Conservation (phyloP, 768 basidiomycete genomes). For the Macrolepiota fuliginosa region DNA sequence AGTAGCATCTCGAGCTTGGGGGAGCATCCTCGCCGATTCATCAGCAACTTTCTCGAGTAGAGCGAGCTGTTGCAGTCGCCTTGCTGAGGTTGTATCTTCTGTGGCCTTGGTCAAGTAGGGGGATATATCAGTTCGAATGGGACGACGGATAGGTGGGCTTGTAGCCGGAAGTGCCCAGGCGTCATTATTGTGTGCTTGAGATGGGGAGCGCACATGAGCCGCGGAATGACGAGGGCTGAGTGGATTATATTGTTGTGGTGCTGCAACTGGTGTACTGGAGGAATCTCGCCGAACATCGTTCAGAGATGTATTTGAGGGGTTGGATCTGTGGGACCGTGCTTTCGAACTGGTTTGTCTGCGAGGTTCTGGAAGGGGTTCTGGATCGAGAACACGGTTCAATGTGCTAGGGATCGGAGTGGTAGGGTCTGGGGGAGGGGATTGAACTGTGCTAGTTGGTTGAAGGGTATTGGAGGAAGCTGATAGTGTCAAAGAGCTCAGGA, state of each 20-base stretch:
- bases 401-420: conserved; percentile 7
- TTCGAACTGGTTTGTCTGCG: not conserved
- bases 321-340: not conserved
- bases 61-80: conserved; percentile 66
- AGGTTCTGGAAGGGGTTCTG: not conserved
- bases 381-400: not conserved
- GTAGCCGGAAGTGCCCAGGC: not conserved
- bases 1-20: conserved; percentile 24
- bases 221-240: not conserved
- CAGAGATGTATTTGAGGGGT: not conserved
- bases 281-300: conserved; percentile 1
- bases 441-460: not conserved
- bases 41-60: conserved; percentile 70
- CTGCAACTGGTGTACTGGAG: conserved; percentile 4
- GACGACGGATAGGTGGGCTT: not conserved
- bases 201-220: not conserved
- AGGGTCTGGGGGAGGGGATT: conserved; percentile 3
- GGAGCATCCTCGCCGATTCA: conserved; percentile 66
- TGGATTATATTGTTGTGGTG: not conserved
- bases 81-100: conserved; percentile 56
- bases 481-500: conserved; percentile 59
- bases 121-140: conserved; percentile 53
- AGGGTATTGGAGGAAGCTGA: conserved; percentile 35
- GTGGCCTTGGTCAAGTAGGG: conserved; percentile 60
- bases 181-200: not conserved